These are phyloP conservation scores for Chlamydomonas asymmetrica DNA, from an alignment of 139 green algal genomes.

Conservation along the genomic window DNA sequence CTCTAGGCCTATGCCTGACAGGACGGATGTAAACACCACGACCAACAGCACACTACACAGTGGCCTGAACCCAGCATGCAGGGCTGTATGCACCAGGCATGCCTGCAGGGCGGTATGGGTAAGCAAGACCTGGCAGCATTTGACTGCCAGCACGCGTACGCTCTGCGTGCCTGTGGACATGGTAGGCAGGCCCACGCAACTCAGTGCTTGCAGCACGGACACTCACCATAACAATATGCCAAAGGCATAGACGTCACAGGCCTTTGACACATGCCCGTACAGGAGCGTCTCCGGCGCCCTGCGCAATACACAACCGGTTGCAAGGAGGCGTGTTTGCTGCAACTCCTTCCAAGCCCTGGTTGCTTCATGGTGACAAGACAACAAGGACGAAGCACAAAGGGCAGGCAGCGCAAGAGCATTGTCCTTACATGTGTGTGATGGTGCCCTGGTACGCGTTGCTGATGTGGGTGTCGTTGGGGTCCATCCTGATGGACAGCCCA, in stretches of 20 bases:
- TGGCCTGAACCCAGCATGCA: too few species aligned
- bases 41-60: too few species aligned
- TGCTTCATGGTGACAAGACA: too few species aligned
- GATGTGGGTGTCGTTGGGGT: slow-evolving; percentile 34
- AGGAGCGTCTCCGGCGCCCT: slow-evolving; percentile 26
- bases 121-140: not conserved
- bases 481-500: slow-evolving; percentile 42
- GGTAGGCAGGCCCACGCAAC: not conserved
- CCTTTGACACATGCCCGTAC: slow-evolving; percentile 15
- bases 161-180: not conserved
- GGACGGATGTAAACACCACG: too few species aligned
- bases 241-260: not conserved
- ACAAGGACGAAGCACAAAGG: too few species aligned
- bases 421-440: slow-evolving; percentile 3
- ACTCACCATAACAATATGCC: not conserved
- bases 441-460: slow-evolving; percentile 40
- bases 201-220: not conserved
- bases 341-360: too few species aligned
- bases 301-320: too few species aligned
- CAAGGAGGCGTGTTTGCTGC: too few species aligned
- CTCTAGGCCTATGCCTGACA: too few species aligned
- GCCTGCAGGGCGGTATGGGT: slow-evolving; percentile 5
- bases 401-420: too few species aligned
- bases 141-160: not conserved
- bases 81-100: too few species aligned